Conservation (phyloP, 805 yeast genomes). For the Wickerhamomyces bovis region DNA sequence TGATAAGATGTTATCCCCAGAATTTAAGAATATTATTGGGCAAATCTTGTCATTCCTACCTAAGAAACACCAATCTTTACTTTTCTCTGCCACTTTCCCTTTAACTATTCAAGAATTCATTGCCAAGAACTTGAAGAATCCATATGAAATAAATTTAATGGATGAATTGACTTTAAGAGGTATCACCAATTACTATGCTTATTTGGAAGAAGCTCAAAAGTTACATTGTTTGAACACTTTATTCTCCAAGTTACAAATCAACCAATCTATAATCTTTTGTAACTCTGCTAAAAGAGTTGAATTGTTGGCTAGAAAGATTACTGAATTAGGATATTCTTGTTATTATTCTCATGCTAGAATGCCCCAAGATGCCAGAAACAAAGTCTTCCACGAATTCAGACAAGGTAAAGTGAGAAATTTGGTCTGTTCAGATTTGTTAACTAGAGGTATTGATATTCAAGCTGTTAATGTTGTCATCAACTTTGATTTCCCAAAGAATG, state of each 20-base stretch:
- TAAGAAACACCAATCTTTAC: constrained; percentile 68
- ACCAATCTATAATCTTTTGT: constrained; percentile 95
- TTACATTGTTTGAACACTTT: constrained; percentile 92
- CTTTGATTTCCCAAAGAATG: constrained; percentile 97
- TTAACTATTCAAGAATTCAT: constrained; percentile 86
- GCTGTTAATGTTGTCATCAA: constrained; percentile 97
- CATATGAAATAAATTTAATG: constrained; percentile 95
- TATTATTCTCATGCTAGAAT: constrained; percentile 95
- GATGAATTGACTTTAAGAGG: constrained; percentile 95
- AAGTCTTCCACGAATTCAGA: constrained; percentile 97
- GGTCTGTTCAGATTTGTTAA: constrained; percentile 92
- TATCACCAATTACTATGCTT: constrained; percentile 96
- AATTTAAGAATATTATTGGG: constrained; percentile 81
- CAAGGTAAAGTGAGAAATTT: constrained; percentile 96
- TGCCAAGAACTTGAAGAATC: constrained; percentile 84
- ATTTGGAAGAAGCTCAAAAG: constrained; percentile 94
- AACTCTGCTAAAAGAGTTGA: constrained; percentile 96
- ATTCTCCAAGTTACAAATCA: constrained; percentile 89
- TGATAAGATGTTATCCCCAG: constrained; percentile 90
- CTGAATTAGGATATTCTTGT: constrained; percentile 94
- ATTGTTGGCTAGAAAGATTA: constrained; percentile 88
- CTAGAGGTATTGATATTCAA: constrained; percentile 98
- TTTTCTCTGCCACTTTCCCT: constrained; percentile 96
- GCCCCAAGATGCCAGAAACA: constrained; percentile 96
- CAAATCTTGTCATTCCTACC: constrained; percentile 84